These are phyloP conservation scores for Colletotrichum orchidophilum DNA, from an alignment of 2,329 filamentous ascomycete species.

Conservation along the genomic window DNA sequence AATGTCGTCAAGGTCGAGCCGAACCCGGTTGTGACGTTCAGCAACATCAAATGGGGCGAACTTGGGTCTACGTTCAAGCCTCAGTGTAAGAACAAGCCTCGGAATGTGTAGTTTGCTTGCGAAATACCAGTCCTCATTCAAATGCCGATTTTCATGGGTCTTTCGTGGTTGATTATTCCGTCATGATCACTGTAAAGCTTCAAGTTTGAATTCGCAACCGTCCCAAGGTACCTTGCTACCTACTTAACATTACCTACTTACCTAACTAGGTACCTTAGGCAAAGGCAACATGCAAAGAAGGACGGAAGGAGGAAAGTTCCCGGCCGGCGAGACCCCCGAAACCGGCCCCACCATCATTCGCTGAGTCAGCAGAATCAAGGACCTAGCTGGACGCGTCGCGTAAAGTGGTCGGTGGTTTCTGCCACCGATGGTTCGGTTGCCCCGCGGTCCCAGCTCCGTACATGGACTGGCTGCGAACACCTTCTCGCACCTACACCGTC, in stretches of 20 bases:
- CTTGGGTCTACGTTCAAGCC: conserved; percentile 61
- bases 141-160: neutral
- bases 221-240: too few relatives aligned
- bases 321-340: neutral
- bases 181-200: too few relatives aligned
- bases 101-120: neutral
- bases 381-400: conserved; percentile 11
- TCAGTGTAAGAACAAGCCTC: conserved; percentile 26
- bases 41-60: conserved; percentile 69
- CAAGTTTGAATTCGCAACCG: too few relatives aligned
- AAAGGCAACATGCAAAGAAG: neutral
- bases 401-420: conserved; percentile 25
- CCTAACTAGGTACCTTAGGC: too few relatives aligned
- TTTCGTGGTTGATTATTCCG: neutral
- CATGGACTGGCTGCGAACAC: neutral
- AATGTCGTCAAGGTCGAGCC: conserved; percentile 57
- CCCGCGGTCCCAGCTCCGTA: neutral
- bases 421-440: neutral
- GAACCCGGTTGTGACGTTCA: conserved; percentile 61
- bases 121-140: neutral
- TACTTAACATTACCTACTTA: too few relatives aligned
- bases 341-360: neutral
- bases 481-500: neutral
- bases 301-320: neutral
- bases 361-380: conserved; percentile 6